A percentile compares a stretch with the other conserved stretches of the same genome.
phyloP scores from a whole-genome alignment of 139 green algal genomes.

The Zygnema cylindricum region DNA sequence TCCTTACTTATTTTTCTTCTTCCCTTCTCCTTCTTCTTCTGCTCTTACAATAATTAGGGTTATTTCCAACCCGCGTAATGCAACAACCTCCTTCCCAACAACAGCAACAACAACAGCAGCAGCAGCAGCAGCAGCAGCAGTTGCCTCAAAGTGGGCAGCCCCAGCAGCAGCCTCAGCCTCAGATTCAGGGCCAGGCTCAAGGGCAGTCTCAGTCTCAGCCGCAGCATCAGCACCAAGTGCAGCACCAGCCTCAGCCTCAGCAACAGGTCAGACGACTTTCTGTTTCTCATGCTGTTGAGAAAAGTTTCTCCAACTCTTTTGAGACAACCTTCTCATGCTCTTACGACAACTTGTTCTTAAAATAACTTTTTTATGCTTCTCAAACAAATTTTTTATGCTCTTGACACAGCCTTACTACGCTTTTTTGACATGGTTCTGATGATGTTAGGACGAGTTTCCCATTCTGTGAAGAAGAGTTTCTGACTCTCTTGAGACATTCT shows the following conservation, averaged over 20 bases:
- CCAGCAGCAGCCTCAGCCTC: conserved; percentile 3
- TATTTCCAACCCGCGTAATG: conserved; percentile 35
- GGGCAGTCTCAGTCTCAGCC: background rate
- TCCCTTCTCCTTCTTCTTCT: background rate
- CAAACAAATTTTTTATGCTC: no score
- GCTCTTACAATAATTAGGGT: background rate
- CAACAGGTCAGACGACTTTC: background rate
- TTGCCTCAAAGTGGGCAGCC: background rate
- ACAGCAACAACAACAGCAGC: conserved; percentile 6
- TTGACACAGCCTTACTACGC: no score
- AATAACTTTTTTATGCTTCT: no score
- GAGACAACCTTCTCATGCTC: no score
- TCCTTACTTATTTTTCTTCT: background rate
- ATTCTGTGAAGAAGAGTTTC: no score
- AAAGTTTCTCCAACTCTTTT: no score
- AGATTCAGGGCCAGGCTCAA: background rate
- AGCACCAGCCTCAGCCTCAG: background rate
- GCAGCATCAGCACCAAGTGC: background rate
- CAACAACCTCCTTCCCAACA: conserved; percentile 8
- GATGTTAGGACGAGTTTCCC: no score
- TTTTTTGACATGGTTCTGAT: no score
- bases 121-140: conserved; percentile 34
- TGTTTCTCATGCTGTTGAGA: no score
- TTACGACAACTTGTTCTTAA: no score
- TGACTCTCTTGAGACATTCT: no score